Base-by-base conservation (phyloP, 139 green algal species). In the Astrephomene gubernaculifera region DNA sequence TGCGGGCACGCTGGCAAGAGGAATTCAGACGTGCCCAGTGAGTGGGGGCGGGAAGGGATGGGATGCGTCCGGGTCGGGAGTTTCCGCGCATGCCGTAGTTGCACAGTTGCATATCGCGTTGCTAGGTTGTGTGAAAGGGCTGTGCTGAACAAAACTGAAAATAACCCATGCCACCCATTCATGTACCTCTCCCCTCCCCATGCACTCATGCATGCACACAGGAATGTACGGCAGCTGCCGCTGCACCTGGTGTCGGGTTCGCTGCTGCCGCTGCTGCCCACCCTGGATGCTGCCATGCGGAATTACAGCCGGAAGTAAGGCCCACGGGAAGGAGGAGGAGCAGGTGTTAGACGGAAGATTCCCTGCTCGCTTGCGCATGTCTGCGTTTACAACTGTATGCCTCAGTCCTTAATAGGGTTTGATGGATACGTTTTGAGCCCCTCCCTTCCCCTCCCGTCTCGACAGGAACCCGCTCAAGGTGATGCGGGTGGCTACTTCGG, bases 241-340 rank as follows among this genome's bases (percentile, higher is more conserved):
- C 68, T 91, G 44, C 53, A 90, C 78, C 69, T 93, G 25, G 70
- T 93, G 35, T 82, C 87, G 4, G 89, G 89, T 53, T 82, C 79
- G 69, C 81, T 91, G 61, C 74, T 93, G 84, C 84, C 75, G 22
- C 76, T 91, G 43, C 80, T 93, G 76, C 83, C 81, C n/a, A 83
- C 81, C 5, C 85, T 93, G 54, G 61, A 67, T 38, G 12, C 29
- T 1, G 74, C 82, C 22, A 45, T 86, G 35, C 24, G 67, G 60
- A 71, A 43, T 53, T 61, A 31, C 41, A 68, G 60, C 14, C 79
- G 82, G 14, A 60, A 24, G 70, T 78, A 43, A 35, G 70, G 19
- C 9, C 57, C 49, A 57, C 14, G 12, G 49, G 49, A 57, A 57
- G 17, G 14, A 57, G 49, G 17, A 12, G 49, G 49, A 17, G 49